Evolutionary conservation across 78 protist species (phyloP), one percentile per base, ranked within the genome.

Genomic region (Dictyostelium capitatum): DNA sequence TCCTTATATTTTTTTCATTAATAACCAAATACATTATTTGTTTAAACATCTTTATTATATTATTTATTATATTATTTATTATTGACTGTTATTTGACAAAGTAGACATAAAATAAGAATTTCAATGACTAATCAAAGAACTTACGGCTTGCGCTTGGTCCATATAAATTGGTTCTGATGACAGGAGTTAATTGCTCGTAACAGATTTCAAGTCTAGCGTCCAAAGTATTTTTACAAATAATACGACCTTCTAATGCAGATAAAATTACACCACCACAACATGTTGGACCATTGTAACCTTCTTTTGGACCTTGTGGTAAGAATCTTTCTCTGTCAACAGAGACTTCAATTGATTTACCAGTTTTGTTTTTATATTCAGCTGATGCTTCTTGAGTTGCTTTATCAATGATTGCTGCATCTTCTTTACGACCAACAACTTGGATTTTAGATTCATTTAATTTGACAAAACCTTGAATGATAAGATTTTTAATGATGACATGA

Each of bases 191-290:
- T 65, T 80, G 90, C 12, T 96, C 96, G 23, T 75, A 95, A 28
- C 95, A 87, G 37, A 96, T 80, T 59, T 90, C 92, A 28, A 96
- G 96, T 46, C 98, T 93, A 32, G 92, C 81, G 25, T 96, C 97
- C 23, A 96, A 64, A 28, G 98, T 96, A 83, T 96, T 96, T 57
- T 72, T 80, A 69, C 94, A 73, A 50, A 79, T 56, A 77, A 96
- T 96, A 77, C 92, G 67, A 74, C 93, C 97, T 73, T 79, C 94
- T 5, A 62, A 74, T 17, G 93, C 69, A 59, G 69, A 23, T 37
- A 90, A 74, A 54, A 96, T 81, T 20, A 96, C 89, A 78, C 97
- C 96, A 41, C 96, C 96, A 6, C 82, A 79, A 23, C 83, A 85
- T 28, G 83, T 25, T 75, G 79, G 92, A 57, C 80, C 96, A 20